phyloP scores from a whole-genome alignment of 176 grass and related monocot species.

The Bolboschoenus planiculmis region DNA sequence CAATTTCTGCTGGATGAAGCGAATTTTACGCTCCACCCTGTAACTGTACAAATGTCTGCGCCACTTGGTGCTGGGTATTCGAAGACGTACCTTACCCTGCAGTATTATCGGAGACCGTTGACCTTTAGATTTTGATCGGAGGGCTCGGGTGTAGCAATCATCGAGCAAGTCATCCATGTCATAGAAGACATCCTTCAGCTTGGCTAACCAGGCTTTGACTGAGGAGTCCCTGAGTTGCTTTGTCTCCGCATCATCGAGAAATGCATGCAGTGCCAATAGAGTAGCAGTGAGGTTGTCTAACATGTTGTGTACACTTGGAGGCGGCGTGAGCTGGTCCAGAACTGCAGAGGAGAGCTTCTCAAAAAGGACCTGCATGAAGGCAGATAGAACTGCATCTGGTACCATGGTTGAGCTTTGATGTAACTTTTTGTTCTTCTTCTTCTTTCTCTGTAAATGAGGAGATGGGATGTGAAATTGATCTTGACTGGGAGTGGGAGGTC shows the following conservation, averaged over 20 bases:
- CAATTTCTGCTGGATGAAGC: conserved; percentile 42
- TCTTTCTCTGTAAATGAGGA: not conserved
- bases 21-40: conserved; percentile 38
- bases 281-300: conserved; percentile 38
- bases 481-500: not conserved
- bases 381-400: conserved; percentile 51
- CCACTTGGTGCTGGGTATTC: conserved; percentile 29
- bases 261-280: conserved; percentile 36
- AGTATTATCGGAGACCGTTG: not conserved
- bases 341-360: conserved; percentile 46
- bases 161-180: conserved; percentile 70
- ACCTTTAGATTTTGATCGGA: conserved; percentile 24
- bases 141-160: conserved; percentile 29
- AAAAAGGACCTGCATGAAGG: conserved; percentile 67
- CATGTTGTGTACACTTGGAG: conserved; percentile 34
- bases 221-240: conserved; percentile 47
- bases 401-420: conserved; percentile 28
- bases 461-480: not conserved
- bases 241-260: conserved; percentile 63
- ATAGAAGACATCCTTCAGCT: conserved; percentile 58
- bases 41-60: conserved; percentile 30
- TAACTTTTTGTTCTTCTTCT: not conserved
- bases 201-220: conserved; percentile 46
- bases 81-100: conserved; percentile 24
- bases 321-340: conserved; percentile 47